Conservation (phyloP, 1,284 basidiomycete species). For the Vanrija sp. region DNA sequence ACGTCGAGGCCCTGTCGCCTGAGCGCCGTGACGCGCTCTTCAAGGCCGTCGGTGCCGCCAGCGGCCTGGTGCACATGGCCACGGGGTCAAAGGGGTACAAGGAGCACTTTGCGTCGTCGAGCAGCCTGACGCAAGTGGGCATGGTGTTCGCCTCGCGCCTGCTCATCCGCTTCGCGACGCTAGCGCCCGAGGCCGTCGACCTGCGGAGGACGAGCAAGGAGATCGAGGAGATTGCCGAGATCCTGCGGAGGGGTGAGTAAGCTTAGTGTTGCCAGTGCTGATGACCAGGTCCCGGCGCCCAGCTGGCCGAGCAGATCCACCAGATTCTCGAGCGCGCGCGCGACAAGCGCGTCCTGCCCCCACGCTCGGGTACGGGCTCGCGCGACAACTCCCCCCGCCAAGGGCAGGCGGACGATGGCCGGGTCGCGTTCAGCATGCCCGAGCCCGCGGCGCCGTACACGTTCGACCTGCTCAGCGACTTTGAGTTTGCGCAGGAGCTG, state of each 20-base stretch:
- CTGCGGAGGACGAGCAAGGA: constrained; percentile 31
- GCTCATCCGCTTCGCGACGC: constrained; percentile 33
- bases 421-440: neutral
- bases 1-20: constrained; percentile 19
- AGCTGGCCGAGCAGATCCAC: constrained; percentile 4
- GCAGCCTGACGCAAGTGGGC: constrained; percentile 18
- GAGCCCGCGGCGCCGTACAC: too few species aligned
- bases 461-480: constrained; percentile 6
- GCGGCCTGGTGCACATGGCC: constrained; percentile 4
- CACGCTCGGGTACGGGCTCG: neutral
- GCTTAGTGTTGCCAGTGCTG: neutral
- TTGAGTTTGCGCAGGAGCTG: constrained; percentile 3
- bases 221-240: constrained; percentile 32
- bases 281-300: neutral
- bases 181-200: constrained; percentile 35
- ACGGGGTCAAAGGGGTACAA: neutral
- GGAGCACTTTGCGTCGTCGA: constrained; percentile 3
- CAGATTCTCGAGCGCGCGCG: constrained; percentile 1
- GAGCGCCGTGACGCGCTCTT: neutral
- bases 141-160: constrained; percentile 36
- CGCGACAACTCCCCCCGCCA: neutral
- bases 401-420: neutral
- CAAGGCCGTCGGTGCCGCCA: neutral
- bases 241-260: constrained; percentile 23
- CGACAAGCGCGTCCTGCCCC: neutral